Base-by-base conservation (phyloP, 1,284 basidiomycete species). In the Moesziomyces aphidis region DNA sequence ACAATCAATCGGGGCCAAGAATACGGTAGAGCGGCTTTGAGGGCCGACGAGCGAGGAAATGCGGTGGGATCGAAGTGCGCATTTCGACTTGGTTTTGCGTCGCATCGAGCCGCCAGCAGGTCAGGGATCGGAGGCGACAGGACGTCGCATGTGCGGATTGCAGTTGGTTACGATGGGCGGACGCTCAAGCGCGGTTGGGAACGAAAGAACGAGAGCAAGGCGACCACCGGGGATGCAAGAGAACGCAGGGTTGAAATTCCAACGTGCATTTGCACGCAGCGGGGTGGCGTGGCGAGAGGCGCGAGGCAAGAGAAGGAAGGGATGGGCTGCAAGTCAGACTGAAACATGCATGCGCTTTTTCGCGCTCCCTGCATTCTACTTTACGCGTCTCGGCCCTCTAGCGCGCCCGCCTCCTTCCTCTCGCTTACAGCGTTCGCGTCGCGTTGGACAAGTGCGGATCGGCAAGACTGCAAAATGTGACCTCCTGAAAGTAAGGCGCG, bases 361-460 rank as follows among this genome's bases (percentile, higher is more conserved):
- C 39, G 39, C 39, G 42, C 19, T 55, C 28, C 46, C 31, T 59
- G 56, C 61, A 69, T 53, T 44, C 24, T 5, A 56, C 50, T 63
- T 53, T 63, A 63, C 54, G 55, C 61, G 61, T 62, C 60, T 62
- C 60, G 10, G 43, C 61, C 55, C 53, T 43, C 49, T 47, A 17
- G 15, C 39, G 15, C 39, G 39, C 39, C 15, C 39, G 39, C 19
- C 39, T 34, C 31, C 31, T 34, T 34, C 13, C 15, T 11, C 17
- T 42, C 39, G 39, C 39, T 42, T 42, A 42, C 8, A 17, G 34
- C 39, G 15, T 39, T 48, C 54, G 47, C 47, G 47, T 50, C 39
- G 39, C 36, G 46, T 42, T 56, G 49, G 49, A 17, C 31, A 21
- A 34, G 31, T 11, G 49, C 21, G 19, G 28, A 34, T n/a, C 23